Base-by-base conservation (phyloP, 768 basidiomycete species). In the Calocybe cyanea region DNA sequence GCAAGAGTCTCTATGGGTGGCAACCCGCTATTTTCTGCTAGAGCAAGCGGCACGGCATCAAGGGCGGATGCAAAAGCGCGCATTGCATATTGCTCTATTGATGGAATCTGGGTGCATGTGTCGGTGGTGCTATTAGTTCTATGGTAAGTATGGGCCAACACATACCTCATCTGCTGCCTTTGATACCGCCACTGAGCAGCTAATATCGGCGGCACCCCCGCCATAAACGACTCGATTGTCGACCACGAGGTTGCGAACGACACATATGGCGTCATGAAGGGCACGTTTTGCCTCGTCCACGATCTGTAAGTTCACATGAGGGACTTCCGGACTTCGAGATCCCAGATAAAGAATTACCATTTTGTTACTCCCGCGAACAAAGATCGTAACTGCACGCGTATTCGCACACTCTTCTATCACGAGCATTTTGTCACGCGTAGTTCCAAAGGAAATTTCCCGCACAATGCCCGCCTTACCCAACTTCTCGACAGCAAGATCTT, bases 21-120 rank as follows among this genome's bases (percentile, higher is more conserved):
- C 35, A 98, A 67, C 43, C 96, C 96, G 50, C 92, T 95, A 75
- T 99, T 99, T 68, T 99, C 96, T 11, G 96, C 96, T 9, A 99
- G 76, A 3, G 96, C 96, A 10, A 99, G 79, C 2, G 96, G 96
- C 39, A 98, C 71, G n/a, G 92, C 79, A 58, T 99, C 96, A 7
- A 99, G 73, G 11, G 96, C 95, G 25, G 90, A 88, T 3, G 96
- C 79, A 63, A 98, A 99, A n/a, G 96, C 94, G 39, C 95, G 86
- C 94, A 99, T 97, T 2, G 96, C 96, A 60, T 99, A 99, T 73
- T 99, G 96, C 68, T 99, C 96, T 58, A 99, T 97, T 21, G 92
- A 79, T 1, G 96, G 86, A 54, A 96, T 95, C 90, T 93, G 21
- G 19, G 35, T 14, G n/a, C 38, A 28, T 31, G 37, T 13, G 18